Evolutionary conservation across 2,329 filamentous ascomycete genomes (phyloP).

Genomic region (Arthrobotrys sphaeroides): DNA sequence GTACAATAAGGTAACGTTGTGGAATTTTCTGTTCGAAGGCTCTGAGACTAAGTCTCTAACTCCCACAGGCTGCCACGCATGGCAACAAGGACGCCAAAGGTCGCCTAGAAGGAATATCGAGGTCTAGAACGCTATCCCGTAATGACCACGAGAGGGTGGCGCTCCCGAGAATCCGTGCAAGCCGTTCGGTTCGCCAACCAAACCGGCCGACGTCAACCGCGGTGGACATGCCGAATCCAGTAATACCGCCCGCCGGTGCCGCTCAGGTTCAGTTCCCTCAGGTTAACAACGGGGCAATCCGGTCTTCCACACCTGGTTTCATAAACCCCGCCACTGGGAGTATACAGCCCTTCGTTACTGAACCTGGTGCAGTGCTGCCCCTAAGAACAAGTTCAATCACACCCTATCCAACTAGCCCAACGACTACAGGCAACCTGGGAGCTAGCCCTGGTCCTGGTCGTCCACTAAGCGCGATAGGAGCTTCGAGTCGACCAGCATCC

Average conservation of each 20-base stretch:
- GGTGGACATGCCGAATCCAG: slow-evolving; percentile 49
- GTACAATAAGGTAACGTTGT: slow-evolving; percentile 69
- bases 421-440: background rate
- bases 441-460: slow-evolving; percentile 25
- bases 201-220: slow-evolving; percentile 36
- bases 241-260: slow-evolving; percentile 29
- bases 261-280: slow-evolving; percentile 24
- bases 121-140: slow-evolving; percentile 84
- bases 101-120: slow-evolving; percentile 83
- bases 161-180: slow-evolving; percentile 77
- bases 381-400: slow-evolving; percentile 41
- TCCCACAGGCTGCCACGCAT: slow-evolving; percentile 79
- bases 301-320: slow-evolving; percentile 44
- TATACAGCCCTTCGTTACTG: slow-evolving; percentile 44
- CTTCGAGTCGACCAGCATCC: slow-evolving; percentile 19
- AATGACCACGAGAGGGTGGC: slow-evolving; percentile 93
- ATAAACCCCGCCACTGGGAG: slow-evolving; percentile 44
- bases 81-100: slow-evolving; percentile 88
- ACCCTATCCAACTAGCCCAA: slow-evolving; percentile 44
- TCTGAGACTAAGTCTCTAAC: slow-evolving; percentile 59
- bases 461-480: slow-evolving; percentile 38
- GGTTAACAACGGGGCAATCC: background rate
- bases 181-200: slow-evolving; percentile 45
- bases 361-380: slow-evolving; percentile 12
- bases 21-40: background rate